phyloP scores from a whole-genome alignment of 164 flowering plant genomes.

The Macadamia integrifolia region DNA sequence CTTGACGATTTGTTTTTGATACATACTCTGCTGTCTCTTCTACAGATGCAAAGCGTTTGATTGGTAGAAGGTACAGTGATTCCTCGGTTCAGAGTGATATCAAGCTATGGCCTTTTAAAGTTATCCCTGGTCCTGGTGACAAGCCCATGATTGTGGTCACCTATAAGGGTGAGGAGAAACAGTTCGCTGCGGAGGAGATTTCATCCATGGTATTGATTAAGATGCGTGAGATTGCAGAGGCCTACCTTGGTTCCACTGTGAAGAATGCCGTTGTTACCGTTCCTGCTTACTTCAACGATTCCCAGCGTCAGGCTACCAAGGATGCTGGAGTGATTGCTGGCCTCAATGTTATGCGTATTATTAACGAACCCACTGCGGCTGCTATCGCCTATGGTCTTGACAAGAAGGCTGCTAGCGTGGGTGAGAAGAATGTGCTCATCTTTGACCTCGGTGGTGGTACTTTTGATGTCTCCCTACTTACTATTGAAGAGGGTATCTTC shows the following conservation, averaged over 20 bases:
- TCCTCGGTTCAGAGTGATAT: slow-evolving; percentile 16
- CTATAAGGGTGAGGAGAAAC: too few relatives aligned
- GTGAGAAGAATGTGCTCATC: slow-evolving; percentile 11
- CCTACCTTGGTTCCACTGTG: slow-evolving; percentile 30
- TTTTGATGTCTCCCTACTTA: slow-evolving; percentile 43
- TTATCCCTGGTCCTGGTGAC: too few relatives aligned
- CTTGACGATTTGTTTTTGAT: too few relatives aligned
- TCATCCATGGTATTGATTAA: slow-evolving; percentile 35
- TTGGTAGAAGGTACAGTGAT: slow-evolving; percentile 39
- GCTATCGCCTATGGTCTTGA: slow-evolving; percentile 14
- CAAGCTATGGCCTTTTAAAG: too few relatives aligned
- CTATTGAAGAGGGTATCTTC: slow-evolving; percentile 14
- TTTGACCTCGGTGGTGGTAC: background rate
- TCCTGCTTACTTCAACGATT: too few relatives aligned
- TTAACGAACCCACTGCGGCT: too few relatives aligned
- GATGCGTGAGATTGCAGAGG: slow-evolving; percentile 50
- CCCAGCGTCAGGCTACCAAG: too few relatives aligned
- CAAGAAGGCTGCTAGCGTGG: slow-evolving; percentile 33
- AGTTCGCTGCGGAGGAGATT: slow-evolving; percentile 25
- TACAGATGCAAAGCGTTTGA: slow-evolving; percentile 11
- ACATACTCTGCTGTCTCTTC: too few relatives aligned
- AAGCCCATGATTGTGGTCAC: too few relatives aligned
- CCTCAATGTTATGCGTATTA: too few relatives aligned
- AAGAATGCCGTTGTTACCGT: slow-evolving; percentile 16
- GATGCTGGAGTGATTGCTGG: too few relatives aligned